Evolutionary conservation across 805 yeast genomes (phyloP).

Genomic region (Lipomyces chichibuensis): DNA sequence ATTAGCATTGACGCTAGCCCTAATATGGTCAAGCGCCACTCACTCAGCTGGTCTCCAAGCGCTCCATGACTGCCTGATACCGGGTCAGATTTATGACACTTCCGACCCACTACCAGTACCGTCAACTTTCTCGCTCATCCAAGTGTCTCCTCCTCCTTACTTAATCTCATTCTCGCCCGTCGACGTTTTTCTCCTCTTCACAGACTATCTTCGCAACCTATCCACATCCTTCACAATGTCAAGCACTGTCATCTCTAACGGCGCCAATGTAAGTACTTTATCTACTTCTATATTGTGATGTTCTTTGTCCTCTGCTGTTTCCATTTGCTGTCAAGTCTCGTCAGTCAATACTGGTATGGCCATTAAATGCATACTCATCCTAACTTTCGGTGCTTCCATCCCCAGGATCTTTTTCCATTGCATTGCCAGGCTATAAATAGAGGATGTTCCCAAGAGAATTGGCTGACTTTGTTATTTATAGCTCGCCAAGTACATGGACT

Average conservation of each 20-base stretch:
- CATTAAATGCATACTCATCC: background rate
- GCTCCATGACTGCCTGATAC: background rate
- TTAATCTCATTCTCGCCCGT: background rate
- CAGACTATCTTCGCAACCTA: background rate
- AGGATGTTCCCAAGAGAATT: background rate
- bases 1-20: background rate
- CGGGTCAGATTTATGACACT: background rate
- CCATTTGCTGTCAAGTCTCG: background rate
- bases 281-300: background rate
- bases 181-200: constrained; percentile 3
- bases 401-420: background rate
- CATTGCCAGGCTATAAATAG: background rate
- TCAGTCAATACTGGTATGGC: background rate
- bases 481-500: constrained; percentile 76
- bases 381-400: background rate
- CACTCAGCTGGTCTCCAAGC: no score
- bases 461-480: constrained; percentile 38
- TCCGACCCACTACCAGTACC: background rate
- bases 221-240: constrained; percentile 30
- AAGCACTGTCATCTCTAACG: constrained; percentile 35
- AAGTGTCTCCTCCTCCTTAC: background rate
- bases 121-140: background rate
- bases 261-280: constrained; percentile 27
- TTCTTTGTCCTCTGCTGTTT: background rate
- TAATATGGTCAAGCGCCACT: background rate